Evolutionary conservation across 2,329 filamentous ascomycete species (phyloP), one percentile per base, ranked within the genome.

Genomic region (Diplocarpon rosae): DNA sequence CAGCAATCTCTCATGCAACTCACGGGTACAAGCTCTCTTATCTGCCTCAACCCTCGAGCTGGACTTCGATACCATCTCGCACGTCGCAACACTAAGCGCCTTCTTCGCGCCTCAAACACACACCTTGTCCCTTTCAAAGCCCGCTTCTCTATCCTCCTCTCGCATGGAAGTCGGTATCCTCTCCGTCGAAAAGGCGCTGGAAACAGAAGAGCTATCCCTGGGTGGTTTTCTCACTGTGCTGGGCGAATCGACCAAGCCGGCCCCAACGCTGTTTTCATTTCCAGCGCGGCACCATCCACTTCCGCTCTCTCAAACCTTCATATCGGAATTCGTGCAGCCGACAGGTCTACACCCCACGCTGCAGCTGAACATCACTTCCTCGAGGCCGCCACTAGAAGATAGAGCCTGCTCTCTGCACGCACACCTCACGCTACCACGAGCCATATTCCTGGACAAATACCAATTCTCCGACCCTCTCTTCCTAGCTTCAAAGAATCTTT

Each of bases 401-500:
- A 66, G 70, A n/a, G 66, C 69, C 27, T 95, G 90, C 63, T 73
- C 74, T 13, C 69, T 89, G 1, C 80, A 95, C 64, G 75, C 84
- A 10, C 86, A 94, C 63, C 66, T 95, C 20, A 93, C 86, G 0
- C 75, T 95, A 2, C 89, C 90, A 1, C 84, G 81, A 20, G 66
- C 72, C 39, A 71, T 95, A 50, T 95, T 96, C 64, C 77, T 84
- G 32, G 90, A 96, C 67, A 80, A 81, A 58, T 93, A 95, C 65
- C 87, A 94, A 63, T 74, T 95, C 48, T 71, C 69, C 17, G 85
- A 89, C 61, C 65, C 74, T 0, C 71, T 95, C 5, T 92, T 93
- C 65, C 72, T 94, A 27, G 64, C 76, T 3, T 89, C 86, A 1
- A 87, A 94, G 57, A 86, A 93, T 58, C 72, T 95, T 15, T 69